Base-by-base conservation (phyloP, 192 early-diverging fungal species). In the Backusella westeae region DNA sequence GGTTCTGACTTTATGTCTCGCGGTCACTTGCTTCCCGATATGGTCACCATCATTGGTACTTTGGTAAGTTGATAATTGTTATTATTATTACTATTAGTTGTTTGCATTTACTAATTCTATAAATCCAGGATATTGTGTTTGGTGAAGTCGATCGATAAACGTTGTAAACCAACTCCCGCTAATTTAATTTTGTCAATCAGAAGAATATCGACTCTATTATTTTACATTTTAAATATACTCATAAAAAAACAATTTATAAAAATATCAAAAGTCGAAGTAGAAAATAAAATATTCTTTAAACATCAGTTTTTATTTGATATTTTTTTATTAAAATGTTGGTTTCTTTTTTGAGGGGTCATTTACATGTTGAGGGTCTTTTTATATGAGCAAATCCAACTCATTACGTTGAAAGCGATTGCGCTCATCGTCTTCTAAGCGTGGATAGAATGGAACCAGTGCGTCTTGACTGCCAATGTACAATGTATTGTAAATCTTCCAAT, bases 401-500 rank as follows among this genome's bases (percentile, higher is more conserved):
- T 90, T 90, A 44, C 97, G 86, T 75, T 91, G 84, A 75, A 94
- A 99, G 15, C 72, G 87, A 79, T 96, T 96, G 15, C 85, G 68
- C 7, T 83, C 88, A 73, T 94, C 92, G 78, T 94, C 88, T 73
- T 98, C 96, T 42, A 98, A 90, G 26, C 93, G 81, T 15, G 98
- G 97, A 74, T 98, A 99, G 72, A 86, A 98, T 4, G 96, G 91
- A 32, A 98, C 95, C 63, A 99, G 81, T 7, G 93, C 92, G 67
- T 96, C 97, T 83, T 99, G 97, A 34, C 89, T 84, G 5, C 89
- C 92, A 75, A 99, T 94, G 75, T 98, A 99, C 78, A 97, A 79
- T 78, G 93, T 93, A 83, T 99, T 99, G 87, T 96, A 99, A 77
- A 99, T 95, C 77, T 94, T 97, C 98, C 98, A 99, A 82, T 99